Conservation (phyloP, 2,329 filamentous ascomycete genomes). For the Exophiala phaeomuriformis region DNA sequence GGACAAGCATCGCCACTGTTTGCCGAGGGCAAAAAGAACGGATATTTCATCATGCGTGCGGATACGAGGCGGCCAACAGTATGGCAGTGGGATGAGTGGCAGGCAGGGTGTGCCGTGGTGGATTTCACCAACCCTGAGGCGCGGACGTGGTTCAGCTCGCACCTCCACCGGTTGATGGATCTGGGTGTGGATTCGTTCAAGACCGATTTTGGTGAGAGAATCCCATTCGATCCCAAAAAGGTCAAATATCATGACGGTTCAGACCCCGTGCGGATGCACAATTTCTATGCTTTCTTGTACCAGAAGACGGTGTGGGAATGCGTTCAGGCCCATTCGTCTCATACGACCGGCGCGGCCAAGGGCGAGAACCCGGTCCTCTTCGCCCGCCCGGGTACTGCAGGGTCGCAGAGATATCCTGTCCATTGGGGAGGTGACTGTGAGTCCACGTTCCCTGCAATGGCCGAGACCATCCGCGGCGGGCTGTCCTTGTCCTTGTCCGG, state of each 20-base stretch:
- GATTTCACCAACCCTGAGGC: constrained; percentile 69
- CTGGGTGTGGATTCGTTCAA: constrained; percentile 66
- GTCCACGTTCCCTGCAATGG: constrained; percentile 65
- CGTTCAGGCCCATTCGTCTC: too few relatives aligned
- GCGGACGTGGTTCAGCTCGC: constrained; percentile 55
- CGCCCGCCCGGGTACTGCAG: constrained; percentile 59
- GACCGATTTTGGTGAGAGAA: constrained; percentile 68
- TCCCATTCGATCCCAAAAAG: constrained; percentile 49
- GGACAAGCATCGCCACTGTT: constrained; percentile 63
- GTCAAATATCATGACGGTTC: constrained; percentile 57
- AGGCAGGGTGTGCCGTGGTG: constrained; percentile 66
- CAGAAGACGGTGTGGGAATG: constrained; percentile 61
- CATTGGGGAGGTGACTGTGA: constrained; percentile 71
- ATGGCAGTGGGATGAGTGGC: constrained; percentile 73
- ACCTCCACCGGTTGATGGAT: constrained; percentile 58
- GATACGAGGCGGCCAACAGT: constrained; percentile 51
- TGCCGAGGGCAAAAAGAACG: constrained; percentile 52
- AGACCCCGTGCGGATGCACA: constrained; percentile 64
- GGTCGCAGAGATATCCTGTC: constrained; percentile 61
- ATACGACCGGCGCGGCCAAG: too few relatives aligned
- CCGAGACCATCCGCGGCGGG: constrained; percentile 61
- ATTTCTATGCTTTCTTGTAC: constrained; percentile 68
- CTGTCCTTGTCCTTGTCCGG: constrained; percentile 57
- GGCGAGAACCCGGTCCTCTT: constrained; percentile 39
- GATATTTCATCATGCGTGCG: constrained; percentile 61